Evolutionary conservation across 2,329 filamentous ascomycete species (phyloP).

Genomic region (Fusarium bactridioides): DNA sequence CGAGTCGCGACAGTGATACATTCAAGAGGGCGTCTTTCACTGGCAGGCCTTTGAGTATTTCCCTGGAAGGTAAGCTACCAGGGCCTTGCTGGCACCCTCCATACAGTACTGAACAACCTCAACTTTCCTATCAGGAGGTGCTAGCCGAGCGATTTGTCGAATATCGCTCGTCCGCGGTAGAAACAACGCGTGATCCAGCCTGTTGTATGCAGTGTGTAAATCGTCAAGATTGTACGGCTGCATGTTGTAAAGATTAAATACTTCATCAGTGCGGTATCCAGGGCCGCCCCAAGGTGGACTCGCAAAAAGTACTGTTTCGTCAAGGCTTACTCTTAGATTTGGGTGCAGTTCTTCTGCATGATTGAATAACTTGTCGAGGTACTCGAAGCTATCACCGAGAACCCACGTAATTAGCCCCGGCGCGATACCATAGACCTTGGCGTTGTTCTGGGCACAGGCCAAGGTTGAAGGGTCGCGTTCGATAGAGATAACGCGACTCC

Average conservation of each 20-base stretch:
- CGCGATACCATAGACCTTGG: constrained; percentile 80
- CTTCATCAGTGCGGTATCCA: constrained; percentile 63
- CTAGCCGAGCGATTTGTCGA: constrained; percentile 74
- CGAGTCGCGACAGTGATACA: neutral
- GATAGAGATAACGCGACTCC: constrained; percentile 85
- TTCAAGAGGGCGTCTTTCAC: neutral
- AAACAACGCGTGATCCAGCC: constrained; percentile 74
- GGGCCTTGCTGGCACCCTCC: constrained; percentile 84
- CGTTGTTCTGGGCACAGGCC: constrained; percentile 92
- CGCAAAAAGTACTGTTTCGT: constrained; percentile 60
- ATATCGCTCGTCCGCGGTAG: constrained; percentile 87
- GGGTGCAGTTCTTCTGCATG: constrained; percentile 48
- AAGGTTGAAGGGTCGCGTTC: constrained; percentile 84
- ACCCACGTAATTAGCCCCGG: constrained; percentile 82
- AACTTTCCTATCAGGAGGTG: constrained; percentile 62
- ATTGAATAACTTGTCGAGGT: constrained; percentile 59
- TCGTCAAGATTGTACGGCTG: constrained; percentile 78
- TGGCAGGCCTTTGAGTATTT: constrained; percentile 7
- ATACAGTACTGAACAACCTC: constrained; percentile 91
- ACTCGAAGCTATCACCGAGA: constrained; percentile 84
- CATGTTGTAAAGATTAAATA: constrained; percentile 89
- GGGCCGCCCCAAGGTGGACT: constrained; percentile 69
- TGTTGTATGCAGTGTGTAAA: constrained; percentile 69
- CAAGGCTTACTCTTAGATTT: constrained; percentile 51
- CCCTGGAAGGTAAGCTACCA: constrained; percentile 68